These are phyloP conservation scores for Russula virescens DNA, from an alignment of 768 basidiomycete species.

Conservation along the genomic window DNA sequence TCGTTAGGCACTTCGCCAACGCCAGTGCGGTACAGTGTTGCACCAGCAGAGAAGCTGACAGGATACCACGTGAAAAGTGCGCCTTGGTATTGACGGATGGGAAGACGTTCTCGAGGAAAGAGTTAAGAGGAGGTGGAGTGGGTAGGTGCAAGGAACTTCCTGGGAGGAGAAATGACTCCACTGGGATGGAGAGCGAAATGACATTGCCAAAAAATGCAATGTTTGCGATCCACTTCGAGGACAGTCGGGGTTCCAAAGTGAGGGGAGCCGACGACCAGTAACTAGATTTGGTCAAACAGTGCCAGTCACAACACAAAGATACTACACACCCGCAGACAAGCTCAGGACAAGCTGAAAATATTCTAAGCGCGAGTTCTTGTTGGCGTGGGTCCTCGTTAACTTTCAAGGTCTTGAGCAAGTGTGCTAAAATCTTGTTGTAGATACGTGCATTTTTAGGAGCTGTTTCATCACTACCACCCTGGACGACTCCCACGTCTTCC, in stretches of 20 bases:
- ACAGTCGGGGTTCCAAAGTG: constrained; percentile 80
- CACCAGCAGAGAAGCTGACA: constrained; percentile 65
- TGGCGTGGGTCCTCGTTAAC: constrained; percentile 87
- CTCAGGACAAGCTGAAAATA: constrained; percentile 80
- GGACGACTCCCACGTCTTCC: constrained; percentile 32
- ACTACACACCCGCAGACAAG: constrained; percentile 64
- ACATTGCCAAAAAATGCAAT: constrained; percentile 77
- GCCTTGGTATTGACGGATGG: constrained; percentile 66
- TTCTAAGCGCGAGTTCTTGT: constrained; percentile 77
- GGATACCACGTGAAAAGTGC: constrained; percentile 78
- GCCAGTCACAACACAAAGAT: not conserved
- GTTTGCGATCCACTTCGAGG: constrained; percentile 88
- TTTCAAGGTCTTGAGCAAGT: constrained; percentile 66
- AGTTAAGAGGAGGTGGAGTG: constrained; percentile 64
- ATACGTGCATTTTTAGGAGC: constrained; percentile 43
- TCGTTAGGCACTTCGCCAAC: constrained; percentile 67
- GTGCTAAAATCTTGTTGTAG: constrained; percentile 79
- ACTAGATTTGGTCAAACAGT: constrained; percentile 35
- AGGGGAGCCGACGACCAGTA: constrained; percentile 67
- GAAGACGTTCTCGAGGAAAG: constrained; percentile 71
- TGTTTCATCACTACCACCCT: constrained; percentile 36
- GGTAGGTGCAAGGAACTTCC: constrained; percentile 49
- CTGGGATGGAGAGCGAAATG: constrained; percentile 70
- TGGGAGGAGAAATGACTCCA: constrained; percentile 52
- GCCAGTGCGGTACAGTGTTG: constrained; percentile 81